Evolutionary conservation across 2,329 filamentous ascomycete genomes (phyloP).

Genomic region (Cytospora chrysosperma): DNA sequence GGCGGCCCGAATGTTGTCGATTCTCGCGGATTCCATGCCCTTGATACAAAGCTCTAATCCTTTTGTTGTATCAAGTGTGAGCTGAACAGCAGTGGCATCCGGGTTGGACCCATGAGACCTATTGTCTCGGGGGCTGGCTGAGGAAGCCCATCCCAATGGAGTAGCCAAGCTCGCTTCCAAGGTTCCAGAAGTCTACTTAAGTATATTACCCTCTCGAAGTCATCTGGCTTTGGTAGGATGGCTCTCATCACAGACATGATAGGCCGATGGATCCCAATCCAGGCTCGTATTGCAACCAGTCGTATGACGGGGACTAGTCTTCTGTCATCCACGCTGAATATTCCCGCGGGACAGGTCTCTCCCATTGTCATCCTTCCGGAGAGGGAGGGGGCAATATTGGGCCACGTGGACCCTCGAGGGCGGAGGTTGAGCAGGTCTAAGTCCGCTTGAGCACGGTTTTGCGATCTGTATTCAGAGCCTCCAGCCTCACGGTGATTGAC

Average conservation of each 20-base stretch:
- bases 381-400: neutral
- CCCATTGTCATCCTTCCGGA: constrained; percentile 2
- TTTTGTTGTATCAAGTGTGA: neutral
- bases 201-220: constrained; percentile 1
- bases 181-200: too few species aligned
- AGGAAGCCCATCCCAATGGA: neutral
- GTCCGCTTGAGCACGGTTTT: neutral
- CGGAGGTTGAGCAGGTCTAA: neutral
- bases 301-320: neutral
- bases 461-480: neutral
- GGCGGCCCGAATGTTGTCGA: too few species aligned
- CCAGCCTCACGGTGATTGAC: neutral
- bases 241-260: neutral
- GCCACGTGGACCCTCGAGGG: neutral
- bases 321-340: neutral
- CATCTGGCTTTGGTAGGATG: constrained; percentile 8
- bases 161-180: neutral
- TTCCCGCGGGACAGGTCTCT: neutral
- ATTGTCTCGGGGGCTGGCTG: neutral
- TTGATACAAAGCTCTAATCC: neutral
- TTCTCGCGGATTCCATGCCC: too few species aligned
- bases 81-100: neutral
- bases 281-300: constrained; percentile 16
- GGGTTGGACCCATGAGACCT: neutral
- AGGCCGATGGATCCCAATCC: constrained; percentile 1